Evolutionary conservation across 371 early-diverging fungal species (phyloP).

Genomic region (Hamiltosporidium magnivora): DNA sequence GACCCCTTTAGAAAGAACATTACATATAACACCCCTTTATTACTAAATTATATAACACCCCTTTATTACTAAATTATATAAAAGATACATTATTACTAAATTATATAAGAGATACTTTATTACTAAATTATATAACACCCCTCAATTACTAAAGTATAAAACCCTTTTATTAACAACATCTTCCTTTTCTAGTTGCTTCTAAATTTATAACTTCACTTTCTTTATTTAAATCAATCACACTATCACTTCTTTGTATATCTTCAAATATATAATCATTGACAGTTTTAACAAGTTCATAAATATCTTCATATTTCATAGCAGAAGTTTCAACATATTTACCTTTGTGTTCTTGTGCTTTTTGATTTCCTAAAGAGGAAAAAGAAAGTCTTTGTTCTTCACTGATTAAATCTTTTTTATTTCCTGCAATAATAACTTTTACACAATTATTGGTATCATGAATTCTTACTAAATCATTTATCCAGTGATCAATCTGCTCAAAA

Average conservation of each 20-base stretch:
- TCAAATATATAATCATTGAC: conserved; percentile 32
- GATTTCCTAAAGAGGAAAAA: conserved; percentile 3
- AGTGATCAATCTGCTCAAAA: conserved; percentile 47
- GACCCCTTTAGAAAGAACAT: no score
- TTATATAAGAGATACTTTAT: no score
- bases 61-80: no score
- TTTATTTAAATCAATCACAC: background rate
- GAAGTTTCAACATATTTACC: conserved; percentile 46
- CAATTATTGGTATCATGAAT: conserved; percentile 37
- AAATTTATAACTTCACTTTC: background rate
- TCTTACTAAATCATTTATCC: conserved; percentile 53
- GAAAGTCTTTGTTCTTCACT: conserved; percentile 7
- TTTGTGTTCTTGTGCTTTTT: conserved; percentile 38
- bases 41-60: no score
- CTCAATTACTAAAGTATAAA: no score
- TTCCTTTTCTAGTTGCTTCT: background rate
- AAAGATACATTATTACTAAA: no score
- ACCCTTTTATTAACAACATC: background rate
- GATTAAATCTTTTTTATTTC: conserved; percentile 54
- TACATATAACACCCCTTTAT: no score
- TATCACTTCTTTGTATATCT: conserved; percentile 30
- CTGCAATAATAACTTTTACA: conserved; percentile 51
- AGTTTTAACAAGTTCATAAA: conserved; percentile 29
- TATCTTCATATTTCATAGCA: conserved; percentile 47
- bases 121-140: no score